phyloP scores from a whole-genome alignment of 495 filamentous ascomycete species.

The Platismatia glauca region DNA sequence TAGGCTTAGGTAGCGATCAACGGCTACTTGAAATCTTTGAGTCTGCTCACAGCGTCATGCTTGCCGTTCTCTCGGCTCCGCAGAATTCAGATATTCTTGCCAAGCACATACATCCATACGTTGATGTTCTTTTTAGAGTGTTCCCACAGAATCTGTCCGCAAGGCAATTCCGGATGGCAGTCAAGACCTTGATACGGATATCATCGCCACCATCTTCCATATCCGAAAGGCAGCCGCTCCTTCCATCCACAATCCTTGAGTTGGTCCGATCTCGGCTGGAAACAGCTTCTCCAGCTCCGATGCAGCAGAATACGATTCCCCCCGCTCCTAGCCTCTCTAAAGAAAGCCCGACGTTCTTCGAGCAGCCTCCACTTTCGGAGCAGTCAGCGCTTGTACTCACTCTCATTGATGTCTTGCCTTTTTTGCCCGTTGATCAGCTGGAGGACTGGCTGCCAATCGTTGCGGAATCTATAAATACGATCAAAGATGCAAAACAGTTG shows the following conservation, averaged over 20 bases:
- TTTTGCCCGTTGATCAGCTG: conserved; percentile 57
- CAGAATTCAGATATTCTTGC: conserved; percentile 62
- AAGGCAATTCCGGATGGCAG: conserved; percentile 86
- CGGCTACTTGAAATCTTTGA: conserved; percentile 75
- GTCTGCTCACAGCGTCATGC: conserved; percentile 77
- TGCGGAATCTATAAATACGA: conserved; percentile 55
- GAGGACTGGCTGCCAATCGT: conserved; percentile 69
- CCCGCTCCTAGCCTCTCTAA: conserved; percentile 24
- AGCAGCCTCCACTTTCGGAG: conserved; percentile 52
- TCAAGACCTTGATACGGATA: conserved; percentile 80
- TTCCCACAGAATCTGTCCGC: conserved; percentile 79
- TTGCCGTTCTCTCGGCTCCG: conserved; percentile 74
- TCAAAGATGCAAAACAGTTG: conserved; percentile 53
- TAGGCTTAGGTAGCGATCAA: conserved; percentile 54
- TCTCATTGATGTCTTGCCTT: conserved; percentile 73
- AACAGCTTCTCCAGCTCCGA: conserved; percentile 42
- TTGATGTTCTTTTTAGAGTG: conserved; percentile 72
- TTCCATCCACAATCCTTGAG: conserved; percentile 74
- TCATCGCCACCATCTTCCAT: conserved; percentile 73
- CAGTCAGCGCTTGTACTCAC: conserved; percentile 73
- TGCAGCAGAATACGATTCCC: conserved; percentile 26
- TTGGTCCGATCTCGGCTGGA: conserved; percentile 62
- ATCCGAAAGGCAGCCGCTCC: conserved; percentile 58
- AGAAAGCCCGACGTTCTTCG: conserved; percentile 10
- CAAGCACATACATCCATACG: conserved; percentile 74